phyloP scores from a whole-genome alignment of 1,284 basidiomycete genomes.

The Mrakiaceae sp. region DNA sequence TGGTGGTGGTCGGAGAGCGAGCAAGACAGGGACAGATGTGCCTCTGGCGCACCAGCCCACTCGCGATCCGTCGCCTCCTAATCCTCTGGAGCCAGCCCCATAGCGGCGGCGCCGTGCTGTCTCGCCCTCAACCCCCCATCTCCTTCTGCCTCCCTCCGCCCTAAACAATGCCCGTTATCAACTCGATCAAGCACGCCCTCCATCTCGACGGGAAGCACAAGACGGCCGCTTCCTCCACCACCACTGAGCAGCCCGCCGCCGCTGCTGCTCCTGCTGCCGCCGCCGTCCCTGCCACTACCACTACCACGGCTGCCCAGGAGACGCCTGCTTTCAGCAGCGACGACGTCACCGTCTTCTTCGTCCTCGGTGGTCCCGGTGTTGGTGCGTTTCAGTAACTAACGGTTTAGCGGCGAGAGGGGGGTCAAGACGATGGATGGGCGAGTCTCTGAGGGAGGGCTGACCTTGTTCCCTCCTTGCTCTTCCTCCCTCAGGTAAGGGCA shows the following conservation, averaged over 20 bases:
- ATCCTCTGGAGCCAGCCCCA: no score
- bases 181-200: conserved; percentile 43
- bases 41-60: no score
- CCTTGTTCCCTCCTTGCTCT: not conserved
- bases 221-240: conserved; percentile 4
- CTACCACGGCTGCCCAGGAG: conserved; percentile 12
- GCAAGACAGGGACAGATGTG: no score
- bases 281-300: conserved; percentile 14
- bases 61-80: no score
- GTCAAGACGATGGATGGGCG: no score
- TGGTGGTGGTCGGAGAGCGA: no score
- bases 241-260: not conserved
- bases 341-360: conserved; percentile 83
- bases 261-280: conserved; percentile 13
- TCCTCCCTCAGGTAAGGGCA: conserved; percentile 73
- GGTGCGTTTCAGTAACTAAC: conserved; percentile 41
- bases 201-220: conserved; percentile 27
- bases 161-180: conserved; percentile 36
- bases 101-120: no score
- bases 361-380: conserved; percentile 93
- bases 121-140: not conserved
- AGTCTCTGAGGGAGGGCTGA: no score
- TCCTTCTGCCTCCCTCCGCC: not conserved
- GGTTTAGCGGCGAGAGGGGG: no score
- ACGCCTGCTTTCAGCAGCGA: conserved; percentile 52